phyloP scores from a whole-genome alignment of 2,329 filamentous ascomycete species.

The Zymoseptoria crescenta region DNA sequence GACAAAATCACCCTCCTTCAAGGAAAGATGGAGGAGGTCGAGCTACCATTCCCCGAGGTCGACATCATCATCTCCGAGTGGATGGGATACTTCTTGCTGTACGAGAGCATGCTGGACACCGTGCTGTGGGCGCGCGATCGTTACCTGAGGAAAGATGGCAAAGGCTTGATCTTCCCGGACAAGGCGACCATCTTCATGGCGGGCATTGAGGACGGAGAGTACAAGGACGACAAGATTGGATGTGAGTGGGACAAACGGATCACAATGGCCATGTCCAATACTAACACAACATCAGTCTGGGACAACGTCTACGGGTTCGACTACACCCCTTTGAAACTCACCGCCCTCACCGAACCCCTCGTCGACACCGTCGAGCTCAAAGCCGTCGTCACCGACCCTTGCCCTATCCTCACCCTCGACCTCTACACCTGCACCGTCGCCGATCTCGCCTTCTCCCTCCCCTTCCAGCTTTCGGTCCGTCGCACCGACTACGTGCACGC shows the following conservation, averaged over 20 bases:
- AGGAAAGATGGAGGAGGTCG: constrained; percentile 99
- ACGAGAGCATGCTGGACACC: constrained; percentile 98
- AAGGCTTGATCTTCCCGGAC: constrained; percentile 83
- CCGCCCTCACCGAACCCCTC: constrained; percentile 87
- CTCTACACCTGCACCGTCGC: constrained; percentile 83
- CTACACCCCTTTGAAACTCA: constrained; percentile 87
- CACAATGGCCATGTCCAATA: constrained; percentile 12
- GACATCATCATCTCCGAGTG: constrained; percentile 99
- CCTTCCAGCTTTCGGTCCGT: constrained; percentile 68
- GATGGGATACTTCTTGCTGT: constrained; percentile 99
- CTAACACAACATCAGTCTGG: constrained; percentile 62
- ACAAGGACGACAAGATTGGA: constrained; percentile 99
- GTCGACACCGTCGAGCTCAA: constrained; percentile 98
- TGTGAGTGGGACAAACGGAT: constrained; percentile 54
- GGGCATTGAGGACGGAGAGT: constrained; percentile 96
- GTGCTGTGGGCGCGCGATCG: constrained; percentile 92
- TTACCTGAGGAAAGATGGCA: constrained; percentile 74
- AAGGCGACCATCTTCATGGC: constrained; percentile 97
- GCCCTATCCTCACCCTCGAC: constrained; percentile 76
- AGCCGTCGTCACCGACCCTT: constrained; percentile 89
- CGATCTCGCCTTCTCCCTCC: constrained; percentile 75
- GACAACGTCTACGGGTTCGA: constrained; percentile 98
- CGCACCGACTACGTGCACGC: constrained; percentile 95
- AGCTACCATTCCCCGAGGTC: constrained; percentile 86
- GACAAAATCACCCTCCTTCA: constrained; percentile 97